These are phyloP conservation scores for Ceratocystis albifundus DNA, from an alignment of 2,329 filamentous ascomycete species.

Conservation along the genomic window DNA sequence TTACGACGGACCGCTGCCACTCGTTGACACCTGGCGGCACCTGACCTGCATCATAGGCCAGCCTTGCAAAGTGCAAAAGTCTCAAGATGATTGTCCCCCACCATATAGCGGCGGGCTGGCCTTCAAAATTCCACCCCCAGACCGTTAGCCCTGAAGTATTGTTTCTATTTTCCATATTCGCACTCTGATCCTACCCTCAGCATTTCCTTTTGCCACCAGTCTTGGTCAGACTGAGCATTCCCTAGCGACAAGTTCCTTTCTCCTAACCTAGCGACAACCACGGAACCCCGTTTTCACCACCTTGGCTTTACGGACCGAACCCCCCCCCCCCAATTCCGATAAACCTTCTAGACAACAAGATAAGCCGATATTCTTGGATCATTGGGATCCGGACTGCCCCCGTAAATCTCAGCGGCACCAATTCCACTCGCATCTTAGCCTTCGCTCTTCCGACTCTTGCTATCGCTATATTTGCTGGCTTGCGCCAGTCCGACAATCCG, in stretches of 20 bases:
- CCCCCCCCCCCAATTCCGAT: background rate
- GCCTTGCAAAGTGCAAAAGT: constrained; percentile 7
- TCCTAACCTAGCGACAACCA: background rate
- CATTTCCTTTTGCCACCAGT: background rate
- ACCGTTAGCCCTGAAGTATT: background rate
- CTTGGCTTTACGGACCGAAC: background rate
- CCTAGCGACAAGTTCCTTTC: background rate
- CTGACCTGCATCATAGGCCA: background rate
- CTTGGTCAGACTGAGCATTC: background rate
- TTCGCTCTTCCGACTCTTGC: background rate
- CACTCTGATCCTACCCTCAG: background rate
- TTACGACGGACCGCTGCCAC: background rate
- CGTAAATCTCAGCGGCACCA: background rate
- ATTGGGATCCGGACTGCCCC: background rate
- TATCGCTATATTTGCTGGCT: background rate
- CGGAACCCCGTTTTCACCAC: constrained; percentile 9
- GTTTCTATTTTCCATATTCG: background rate
- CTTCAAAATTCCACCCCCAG: background rate
- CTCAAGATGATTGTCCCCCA: constrained; percentile 8
- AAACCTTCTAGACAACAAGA: background rate
- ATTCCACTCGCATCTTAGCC: background rate
- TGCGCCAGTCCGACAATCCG: background rate
- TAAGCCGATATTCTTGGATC: background rate
- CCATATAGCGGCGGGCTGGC: background rate
- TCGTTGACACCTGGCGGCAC: background rate